Percentiles rank a stretch among this genome's conserved stretches.
These are phyloP conservation scores for Annulohypoxylon bovei DNA, from an alignment of 495 filamentous ascomycete genomes.

Conservation along the genomic window DNA sequence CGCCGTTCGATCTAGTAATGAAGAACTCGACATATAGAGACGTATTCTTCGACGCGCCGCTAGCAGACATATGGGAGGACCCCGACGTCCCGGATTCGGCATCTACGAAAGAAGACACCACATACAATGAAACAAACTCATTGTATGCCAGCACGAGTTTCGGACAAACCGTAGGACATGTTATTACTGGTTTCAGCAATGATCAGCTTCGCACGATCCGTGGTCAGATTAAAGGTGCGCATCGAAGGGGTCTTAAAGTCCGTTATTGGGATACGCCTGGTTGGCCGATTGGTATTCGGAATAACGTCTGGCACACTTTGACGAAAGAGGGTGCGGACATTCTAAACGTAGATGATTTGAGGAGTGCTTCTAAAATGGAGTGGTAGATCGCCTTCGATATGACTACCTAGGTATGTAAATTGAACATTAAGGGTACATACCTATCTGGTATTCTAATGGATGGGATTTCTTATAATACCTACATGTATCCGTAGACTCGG, in stretches of 20 bases:
- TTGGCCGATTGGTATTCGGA: slow-evolving; percentile 79
- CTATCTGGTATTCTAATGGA: background rate
- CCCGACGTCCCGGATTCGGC: slow-evolving; percentile 17
- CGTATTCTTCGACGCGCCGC: slow-evolving; percentile 74
- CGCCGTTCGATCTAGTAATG: slow-evolving; percentile 70
- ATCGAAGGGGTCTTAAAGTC: slow-evolving; percentile 73
- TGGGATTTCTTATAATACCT: background rate
- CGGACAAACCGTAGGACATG: slow-evolving; percentile 54
- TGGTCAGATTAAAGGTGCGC: slow-evolving; percentile 73
- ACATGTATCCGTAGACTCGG: background rate
- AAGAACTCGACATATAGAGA: slow-evolving; percentile 64
- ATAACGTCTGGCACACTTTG: slow-evolving; percentile 79
- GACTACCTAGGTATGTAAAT: no score
- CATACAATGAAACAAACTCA: slow-evolving; percentile 60
- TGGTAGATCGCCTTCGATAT: slow-evolving; percentile 41
- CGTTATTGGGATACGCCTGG: slow-evolving; percentile 82
- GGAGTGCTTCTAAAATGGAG: slow-evolving; percentile 44
- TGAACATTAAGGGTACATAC: background rate
- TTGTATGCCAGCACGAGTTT: slow-evolving; percentile 66
- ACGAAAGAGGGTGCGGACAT: slow-evolving; percentile 75
- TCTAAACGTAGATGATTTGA: slow-evolving; percentile 82
- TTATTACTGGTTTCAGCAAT: slow-evolving; percentile 55
- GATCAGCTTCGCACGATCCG: slow-evolving; percentile 69
- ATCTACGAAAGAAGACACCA: slow-evolving; percentile 25
- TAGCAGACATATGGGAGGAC: slow-evolving; percentile 56